phyloP scores from a whole-genome alignment of 192 early-diverging fungal genomes.

The Spizellomyces punctatus region DNA sequence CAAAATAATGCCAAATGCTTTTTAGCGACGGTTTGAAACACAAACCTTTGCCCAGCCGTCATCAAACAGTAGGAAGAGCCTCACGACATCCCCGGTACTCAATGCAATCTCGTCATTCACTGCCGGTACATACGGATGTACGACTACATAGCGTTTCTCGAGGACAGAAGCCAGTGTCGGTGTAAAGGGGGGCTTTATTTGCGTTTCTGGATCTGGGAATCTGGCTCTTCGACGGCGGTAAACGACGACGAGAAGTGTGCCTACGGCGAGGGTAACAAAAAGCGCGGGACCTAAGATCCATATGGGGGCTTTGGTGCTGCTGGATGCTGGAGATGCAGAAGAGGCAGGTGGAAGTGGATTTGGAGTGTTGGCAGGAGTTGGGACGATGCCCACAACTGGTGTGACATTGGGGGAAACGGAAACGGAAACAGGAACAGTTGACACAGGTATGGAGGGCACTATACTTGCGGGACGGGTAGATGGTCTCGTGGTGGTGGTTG shows the following conservation, averaged over 20 bases:
- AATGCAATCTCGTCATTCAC: constrained; percentile 38
- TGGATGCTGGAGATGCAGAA: neutral
- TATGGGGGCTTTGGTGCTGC: neutral
- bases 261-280: neutral
- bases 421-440: neutral
- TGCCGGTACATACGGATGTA: constrained; percentile 32
- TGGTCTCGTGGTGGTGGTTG: constrained; percentile 6
- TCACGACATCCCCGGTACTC: constrained; percentile 34
- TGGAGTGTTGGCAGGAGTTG: neutral
- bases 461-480: constrained; percentile 1
- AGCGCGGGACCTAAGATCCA: neutral
- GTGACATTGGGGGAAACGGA: constrained; percentile 4
- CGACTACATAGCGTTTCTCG: constrained; percentile 31
- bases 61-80: constrained; percentile 40
- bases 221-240: neutral
- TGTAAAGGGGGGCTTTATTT: neutral
- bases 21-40: no score
- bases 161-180: constrained; percentile 27
- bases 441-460: neutral
- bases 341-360: neutral
- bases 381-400: neutral
- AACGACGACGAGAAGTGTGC: neutral
- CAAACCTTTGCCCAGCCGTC: constrained; percentile 43
- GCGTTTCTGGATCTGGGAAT: neutral
- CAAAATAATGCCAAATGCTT: neutral